phyloP scores from a whole-genome alignment of 169 alveolate genomes.

The Amoebophrya sp. region DNA sequence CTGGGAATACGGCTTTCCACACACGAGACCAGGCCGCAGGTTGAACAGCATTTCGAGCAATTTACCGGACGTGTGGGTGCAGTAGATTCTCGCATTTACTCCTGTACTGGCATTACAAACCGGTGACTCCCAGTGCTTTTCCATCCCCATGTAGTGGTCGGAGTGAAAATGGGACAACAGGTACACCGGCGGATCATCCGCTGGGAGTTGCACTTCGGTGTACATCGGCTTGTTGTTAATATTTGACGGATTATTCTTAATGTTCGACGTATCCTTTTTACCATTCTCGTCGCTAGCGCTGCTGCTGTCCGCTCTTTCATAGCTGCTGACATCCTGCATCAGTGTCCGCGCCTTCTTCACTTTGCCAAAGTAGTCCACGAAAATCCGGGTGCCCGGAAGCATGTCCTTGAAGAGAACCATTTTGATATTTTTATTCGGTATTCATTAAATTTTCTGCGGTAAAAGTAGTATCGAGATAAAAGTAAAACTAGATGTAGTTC shows the following conservation, averaged over 20 bases:
- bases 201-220: background rate
- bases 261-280: background rate
- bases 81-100: background rate
- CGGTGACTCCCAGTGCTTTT: background rate
- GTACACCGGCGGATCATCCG: background rate
- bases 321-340: constrained; percentile 11
- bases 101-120: too few species aligned
- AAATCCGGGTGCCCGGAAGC: constrained; percentile 7
- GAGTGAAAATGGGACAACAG: background rate
- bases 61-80: background rate
- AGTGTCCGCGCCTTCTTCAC: background rate
- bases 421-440: too few species aligned
- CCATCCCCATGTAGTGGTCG: background rate
- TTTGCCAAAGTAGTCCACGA: constrained; percentile 7
- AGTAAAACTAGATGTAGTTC: too few species aligned
- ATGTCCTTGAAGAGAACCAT: constrained; percentile 6
- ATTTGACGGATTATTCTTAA: background rate
- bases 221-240: background rate
- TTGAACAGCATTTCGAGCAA: background rate
- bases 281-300: background rate
- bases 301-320: background rate
- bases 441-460: too few species aligned
- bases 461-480: too few species aligned
- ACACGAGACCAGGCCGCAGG: background rate
- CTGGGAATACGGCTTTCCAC: background rate